Conservation (phyloP, 768 basidiomycete genomes). For the Piloderma croceum region DNA sequence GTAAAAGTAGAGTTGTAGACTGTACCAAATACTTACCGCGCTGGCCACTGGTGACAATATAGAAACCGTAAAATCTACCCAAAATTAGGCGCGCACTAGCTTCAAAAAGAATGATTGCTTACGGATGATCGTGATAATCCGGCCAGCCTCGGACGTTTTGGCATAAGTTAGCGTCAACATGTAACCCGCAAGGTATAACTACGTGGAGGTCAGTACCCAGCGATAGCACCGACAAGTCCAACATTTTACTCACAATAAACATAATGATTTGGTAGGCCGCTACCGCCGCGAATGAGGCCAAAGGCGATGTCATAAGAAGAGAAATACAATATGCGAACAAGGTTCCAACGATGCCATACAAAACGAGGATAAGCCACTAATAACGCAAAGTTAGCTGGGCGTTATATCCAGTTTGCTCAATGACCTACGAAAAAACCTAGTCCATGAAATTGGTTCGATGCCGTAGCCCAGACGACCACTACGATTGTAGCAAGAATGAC, state of each 20-base stretch:
- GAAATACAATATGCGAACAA: slow-evolving; percentile 67
- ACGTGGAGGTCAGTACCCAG: slow-evolving; percentile 2
- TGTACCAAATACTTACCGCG: slow-evolving; percentile 40
- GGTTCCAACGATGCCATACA: slow-evolving; percentile 65
- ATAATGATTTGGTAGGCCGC: slow-evolving; percentile 72
- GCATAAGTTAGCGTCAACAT: slow-evolving; percentile 72
- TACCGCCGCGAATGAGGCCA: slow-evolving; percentile 67
- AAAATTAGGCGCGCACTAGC: neutral
- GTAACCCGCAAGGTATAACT: slow-evolving; percentile 65
- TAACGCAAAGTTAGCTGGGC: slow-evolving; percentile 6
- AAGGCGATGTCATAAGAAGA: slow-evolving; percentile 53
- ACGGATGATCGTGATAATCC: slow-evolving; percentile 58
- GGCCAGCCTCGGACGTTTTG: slow-evolving; percentile 45
- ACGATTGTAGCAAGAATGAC: slow-evolving; percentile 60
- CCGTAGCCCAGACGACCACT: slow-evolving; percentile 52
- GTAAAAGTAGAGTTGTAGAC: neutral
- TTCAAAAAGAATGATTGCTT: slow-evolving; percentile 11
- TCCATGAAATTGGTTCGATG: slow-evolving; percentile 59
- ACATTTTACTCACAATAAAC: slow-evolving; percentile 49
- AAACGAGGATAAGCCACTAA: slow-evolving; percentile 66
- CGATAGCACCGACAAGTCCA: neutral
- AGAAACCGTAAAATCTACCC: slow-evolving; percentile 58
- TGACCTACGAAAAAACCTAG: slow-evolving; percentile 52
- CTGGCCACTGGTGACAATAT: slow-evolving; percentile 65
- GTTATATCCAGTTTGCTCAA: neutral